These are phyloP conservation scores for Colletotrichum costaricense DNA, from an alignment of 2,329 filamentous ascomycete genomes.

Conservation along the genomic window DNA sequence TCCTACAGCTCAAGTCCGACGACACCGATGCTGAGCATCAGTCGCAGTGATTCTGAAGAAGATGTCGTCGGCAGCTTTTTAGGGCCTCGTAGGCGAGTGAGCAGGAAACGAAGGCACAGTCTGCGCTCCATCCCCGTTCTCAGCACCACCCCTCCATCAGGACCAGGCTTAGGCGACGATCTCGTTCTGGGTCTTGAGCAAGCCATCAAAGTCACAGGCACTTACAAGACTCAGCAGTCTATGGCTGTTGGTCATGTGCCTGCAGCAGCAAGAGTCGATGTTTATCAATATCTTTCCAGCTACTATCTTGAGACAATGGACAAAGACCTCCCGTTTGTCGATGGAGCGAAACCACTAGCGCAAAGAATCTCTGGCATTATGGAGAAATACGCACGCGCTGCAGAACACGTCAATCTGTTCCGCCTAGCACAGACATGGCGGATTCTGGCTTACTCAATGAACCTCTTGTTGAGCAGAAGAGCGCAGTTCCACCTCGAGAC, in stretches of 20 bases:
- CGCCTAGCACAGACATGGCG: slow-evolving; percentile 74
- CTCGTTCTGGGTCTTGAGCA: slow-evolving; percentile 66
- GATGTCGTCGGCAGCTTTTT: slow-evolving; percentile 72
- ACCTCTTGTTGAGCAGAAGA: slow-evolving; percentile 63
- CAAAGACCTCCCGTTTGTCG: slow-evolving; percentile 56
- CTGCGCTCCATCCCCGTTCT: slow-evolving; percentile 44
- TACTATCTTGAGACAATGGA: slow-evolving; percentile 67
- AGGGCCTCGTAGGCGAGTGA: slow-evolving; percentile 54
- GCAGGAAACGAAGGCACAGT: slow-evolving; percentile 56
- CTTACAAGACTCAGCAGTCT: slow-evolving; percentile 69
- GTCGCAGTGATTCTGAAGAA: slow-evolving; percentile 74
- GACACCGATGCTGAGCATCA: slow-evolving; percentile 64
- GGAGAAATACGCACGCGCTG: slow-evolving; percentile 67
- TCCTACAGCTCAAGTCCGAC: slow-evolving; percentile 62
- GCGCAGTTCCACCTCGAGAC: slow-evolving; percentile 68
- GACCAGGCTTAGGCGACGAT: slow-evolving; percentile 52
- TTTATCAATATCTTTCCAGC: slow-evolving; percentile 67
- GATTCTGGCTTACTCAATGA: slow-evolving; percentile 67
- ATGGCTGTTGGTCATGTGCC: slow-evolving; percentile 72
- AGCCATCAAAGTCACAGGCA: slow-evolving; percentile 66
- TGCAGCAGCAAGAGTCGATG: slow-evolving; percentile 58
- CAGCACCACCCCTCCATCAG: slow-evolving; percentile 67
- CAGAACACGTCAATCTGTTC: slow-evolving; percentile 67
- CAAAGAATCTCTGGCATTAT: slow-evolving; percentile 63
- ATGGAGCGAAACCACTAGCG: slow-evolving; percentile 51